Base-by-base conservation (phyloP, 208 protist species). In the Leishmania martiniquensis region DNA sequence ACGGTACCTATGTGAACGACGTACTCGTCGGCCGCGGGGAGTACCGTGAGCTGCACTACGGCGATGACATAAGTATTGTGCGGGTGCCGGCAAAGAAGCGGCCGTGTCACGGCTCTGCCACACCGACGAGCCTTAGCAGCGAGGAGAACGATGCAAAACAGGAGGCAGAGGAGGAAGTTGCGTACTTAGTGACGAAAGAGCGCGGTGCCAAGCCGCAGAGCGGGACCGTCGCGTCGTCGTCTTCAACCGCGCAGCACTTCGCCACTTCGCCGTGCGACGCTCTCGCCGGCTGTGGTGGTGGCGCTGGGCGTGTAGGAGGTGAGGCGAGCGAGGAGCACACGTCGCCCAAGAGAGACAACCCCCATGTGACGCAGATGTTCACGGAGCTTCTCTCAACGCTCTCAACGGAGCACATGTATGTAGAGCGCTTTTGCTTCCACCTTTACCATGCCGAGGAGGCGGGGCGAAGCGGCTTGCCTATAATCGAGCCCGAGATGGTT, bases 1-100 rank as follows among this genome's bases (percentile, higher is more conserved):
- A 96, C 65, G 92, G 89, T 6, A 96, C 92, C 45, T 96, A 88
- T 78, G 87, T 96, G 45, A 96, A 96, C 81, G 89, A 91, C 70
- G 78, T 83, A 22, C 75, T 82, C 20, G 83, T 96, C 7, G 89
- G 90, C 12, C 84, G 75, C 32, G 87, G 90, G 37, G 55, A 74
- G 52, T 72, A 78, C 37, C 74, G 69, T 13, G 83, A 91, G 73
- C 75, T 96, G 52, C 81, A 85, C 63, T 89, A 79, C n/a, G 88
- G 87, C 39, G 87, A 93, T 71, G 81, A 90, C 59, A 93, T 96
- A 72, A 85, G 75, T 62, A 77, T 94, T 55, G 92, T 94, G 62
- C 77, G 80, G 0, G 65, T 92, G 51, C 75, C 84, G 6, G 75
- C 86, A 55, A 84, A 85, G 65, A 75, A 76, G 34, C 72, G 72